A percentile compares a stretch with the other conserved stretches of the same genome.
phyloP scores from a whole-genome alignment of 352 stramenopile species.

The Phytophthora sp. region DNA sequence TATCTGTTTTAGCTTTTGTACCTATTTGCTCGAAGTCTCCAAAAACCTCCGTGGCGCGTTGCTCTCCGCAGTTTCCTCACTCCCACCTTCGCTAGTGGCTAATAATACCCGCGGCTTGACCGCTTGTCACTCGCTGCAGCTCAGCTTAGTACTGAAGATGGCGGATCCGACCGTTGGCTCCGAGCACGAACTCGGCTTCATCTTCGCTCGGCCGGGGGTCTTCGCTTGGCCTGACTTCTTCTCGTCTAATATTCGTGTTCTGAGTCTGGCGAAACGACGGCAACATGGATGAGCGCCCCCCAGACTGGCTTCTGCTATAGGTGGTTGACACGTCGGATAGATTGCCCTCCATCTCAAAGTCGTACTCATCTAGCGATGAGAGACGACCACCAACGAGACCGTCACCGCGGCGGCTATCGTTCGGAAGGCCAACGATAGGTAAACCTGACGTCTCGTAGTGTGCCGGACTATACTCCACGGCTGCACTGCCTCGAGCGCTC shows the following conservation, averaged over 20 bases:
- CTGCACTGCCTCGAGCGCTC: constrained; percentile 37
- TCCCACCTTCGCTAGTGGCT: constrained; percentile 22
- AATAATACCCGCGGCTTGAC: constrained; percentile 37
- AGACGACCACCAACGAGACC: constrained; percentile 50
- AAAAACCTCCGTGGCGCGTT: constrained; percentile 16
- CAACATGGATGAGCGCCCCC: constrained; percentile 38
- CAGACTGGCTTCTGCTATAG: constrained; percentile 42
- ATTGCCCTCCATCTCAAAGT: constrained; percentile 41
- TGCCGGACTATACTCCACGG: constrained; percentile 34
- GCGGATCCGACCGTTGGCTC: constrained; percentile 32
- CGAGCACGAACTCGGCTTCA: constrained; percentile 39
- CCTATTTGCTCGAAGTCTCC: constrained; percentile 17
- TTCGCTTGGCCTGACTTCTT: constrained; percentile 46
- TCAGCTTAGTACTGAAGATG: constrained; percentile 32
- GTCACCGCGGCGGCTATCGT: constrained; percentile 43
- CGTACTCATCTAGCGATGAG: constrained; percentile 73
- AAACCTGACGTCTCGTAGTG: constrained; percentile 34
- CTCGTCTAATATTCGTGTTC: constrained; percentile 55
- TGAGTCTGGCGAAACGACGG: constrained; percentile 56
- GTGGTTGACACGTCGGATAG: constrained; percentile 48
- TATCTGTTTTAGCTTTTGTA: no score
- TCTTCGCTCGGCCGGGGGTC: constrained; percentile 41
- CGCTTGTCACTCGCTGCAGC: constrained; percentile 11
- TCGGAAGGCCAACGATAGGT: constrained; percentile 40
- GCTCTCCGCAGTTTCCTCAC: background rate